Percentiles rank a stretch among this genome's conserved stretches.
Conservation (phyloP, 78 protist genomes). For the Anaeramoeba flamelloides region DNA sequence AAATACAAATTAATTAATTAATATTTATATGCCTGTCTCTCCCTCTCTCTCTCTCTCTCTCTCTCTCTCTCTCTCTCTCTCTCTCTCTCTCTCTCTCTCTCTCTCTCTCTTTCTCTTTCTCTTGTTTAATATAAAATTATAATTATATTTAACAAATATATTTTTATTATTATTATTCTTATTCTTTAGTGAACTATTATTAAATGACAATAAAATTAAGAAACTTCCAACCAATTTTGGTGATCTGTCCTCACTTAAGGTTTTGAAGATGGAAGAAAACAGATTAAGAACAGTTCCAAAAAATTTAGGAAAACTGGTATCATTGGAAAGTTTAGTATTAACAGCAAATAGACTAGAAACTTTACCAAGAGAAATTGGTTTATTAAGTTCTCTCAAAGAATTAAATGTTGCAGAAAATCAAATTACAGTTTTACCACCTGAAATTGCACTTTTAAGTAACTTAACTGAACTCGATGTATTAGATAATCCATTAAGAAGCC, state of each 20-base stretch:
- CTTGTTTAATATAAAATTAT: no score
- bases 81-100: no score
- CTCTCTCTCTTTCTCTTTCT: no score
- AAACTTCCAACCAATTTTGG: neutral
- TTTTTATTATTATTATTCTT: no score
- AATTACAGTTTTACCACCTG: neutral
- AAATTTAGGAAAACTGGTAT: neutral
- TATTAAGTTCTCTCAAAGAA: neutral
- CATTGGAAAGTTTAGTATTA: neutral
- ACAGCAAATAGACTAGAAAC: neutral
- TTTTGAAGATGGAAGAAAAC: neutral
- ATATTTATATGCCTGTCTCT: no score
- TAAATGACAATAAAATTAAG: neutral
- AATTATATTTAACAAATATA: no score
- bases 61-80: no score
- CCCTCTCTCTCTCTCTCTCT: no score
- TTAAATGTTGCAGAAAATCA: neutral
- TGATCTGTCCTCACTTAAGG: neutral
- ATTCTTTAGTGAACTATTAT: neutral
- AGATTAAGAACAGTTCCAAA: neutral
- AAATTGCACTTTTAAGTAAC: neutral
- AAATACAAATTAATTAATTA: no score
- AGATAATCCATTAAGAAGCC: neutral
- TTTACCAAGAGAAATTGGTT: neutral
- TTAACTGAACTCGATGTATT: neutral